These are phyloP conservation scores for Suillus clintonianus DNA, from an alignment of 768 basidiomycete species.

Conservation along the genomic window DNA sequence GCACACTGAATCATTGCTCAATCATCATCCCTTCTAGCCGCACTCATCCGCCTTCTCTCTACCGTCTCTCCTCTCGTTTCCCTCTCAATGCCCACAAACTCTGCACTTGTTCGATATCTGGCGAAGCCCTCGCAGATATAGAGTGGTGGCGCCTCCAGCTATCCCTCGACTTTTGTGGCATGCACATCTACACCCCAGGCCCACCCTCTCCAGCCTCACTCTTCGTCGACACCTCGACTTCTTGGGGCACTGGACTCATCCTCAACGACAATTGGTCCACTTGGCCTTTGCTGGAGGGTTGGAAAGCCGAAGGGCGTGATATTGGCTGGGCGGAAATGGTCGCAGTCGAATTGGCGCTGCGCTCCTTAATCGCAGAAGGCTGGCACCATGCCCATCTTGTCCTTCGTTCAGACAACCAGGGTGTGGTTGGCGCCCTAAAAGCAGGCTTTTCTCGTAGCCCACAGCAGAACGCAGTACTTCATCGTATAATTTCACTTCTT, in stretches of 20 bases:
- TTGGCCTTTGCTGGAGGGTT: slow-evolving; percentile 36
- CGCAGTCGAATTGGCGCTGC: slow-evolving; percentile 42
- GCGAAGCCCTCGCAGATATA: slow-evolving; percentile 19
- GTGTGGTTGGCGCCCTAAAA: slow-evolving; percentile 27
- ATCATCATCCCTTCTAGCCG: slow-evolving; percentile 33
- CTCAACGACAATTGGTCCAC: slow-evolving; percentile 36
- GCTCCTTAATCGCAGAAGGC: slow-evolving; percentile 26
- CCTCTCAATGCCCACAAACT: background rate
- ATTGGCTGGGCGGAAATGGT: slow-evolving; percentile 50
- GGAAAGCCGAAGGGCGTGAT: slow-evolving; percentile 27
- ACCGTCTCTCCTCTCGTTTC: slow-evolving; percentile 30
- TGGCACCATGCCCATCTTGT: slow-evolving; percentile 20
- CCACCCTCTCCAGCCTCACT: background rate
- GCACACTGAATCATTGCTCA: slow-evolving; percentile 39
- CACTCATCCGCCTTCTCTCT: slow-evolving; percentile 31
- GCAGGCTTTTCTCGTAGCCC: no score
- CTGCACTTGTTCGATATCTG: slow-evolving; percentile 16
- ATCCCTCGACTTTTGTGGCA: background rate
- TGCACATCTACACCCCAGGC: background rate
- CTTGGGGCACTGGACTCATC: slow-evolving; percentile 42
- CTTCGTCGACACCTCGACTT: slow-evolving; percentile 42
- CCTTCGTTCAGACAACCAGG: slow-evolving; percentile 43
- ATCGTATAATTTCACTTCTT: background rate
- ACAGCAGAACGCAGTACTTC: background rate
- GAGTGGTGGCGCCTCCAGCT: slow-evolving; percentile 27